A percentile compares a stretch with the other conserved stretches of the same genome.
These are phyloP conservation scores for Raffaelea ambrosiae DNA, from an alignment of 2,329 filamentous ascomycete species.

Conservation along the genomic window DNA sequence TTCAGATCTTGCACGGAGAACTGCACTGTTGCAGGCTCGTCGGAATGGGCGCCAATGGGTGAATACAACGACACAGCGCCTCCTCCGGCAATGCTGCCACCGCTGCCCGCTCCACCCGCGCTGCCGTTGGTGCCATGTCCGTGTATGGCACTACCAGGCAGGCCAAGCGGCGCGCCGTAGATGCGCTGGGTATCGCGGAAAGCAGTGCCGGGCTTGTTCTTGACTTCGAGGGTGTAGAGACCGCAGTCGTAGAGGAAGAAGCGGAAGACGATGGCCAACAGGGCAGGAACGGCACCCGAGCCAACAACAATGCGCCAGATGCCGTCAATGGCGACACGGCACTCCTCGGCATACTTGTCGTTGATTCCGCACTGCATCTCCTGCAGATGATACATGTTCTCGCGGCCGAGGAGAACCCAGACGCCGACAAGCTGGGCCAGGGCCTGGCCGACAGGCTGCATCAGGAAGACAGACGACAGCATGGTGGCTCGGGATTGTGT, in stretches of 20 bases:
- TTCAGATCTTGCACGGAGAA: slow-evolving; percentile 39
- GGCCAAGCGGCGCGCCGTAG: slow-evolving; percentile 33
- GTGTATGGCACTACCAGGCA: slow-evolving; percentile 14
- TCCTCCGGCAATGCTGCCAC: neutral
- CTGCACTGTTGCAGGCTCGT: slow-evolving; percentile 32
- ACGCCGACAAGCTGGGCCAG: slow-evolving; percentile 55
- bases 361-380: slow-evolving; percentile 41
- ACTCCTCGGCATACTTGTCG: slow-evolving; percentile 32
- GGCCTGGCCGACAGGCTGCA: slow-evolving; percentile 61
- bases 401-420: slow-evolving; percentile 38
- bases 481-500: slow-evolving; percentile 58
- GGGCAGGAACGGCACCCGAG: slow-evolving; percentile 53
- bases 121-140: neutral
- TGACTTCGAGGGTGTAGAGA: slow-evolving; percentile 57
- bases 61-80: slow-evolving; percentile 23
- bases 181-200: slow-evolving; percentile 51
- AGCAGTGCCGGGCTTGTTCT: slow-evolving; percentile 49
- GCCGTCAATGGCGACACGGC: slow-evolving; percentile 42
- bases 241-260: slow-evolving; percentile 60
- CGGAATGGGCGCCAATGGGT: slow-evolving; percentile 14
- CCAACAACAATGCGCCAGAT: slow-evolving; percentile 62
- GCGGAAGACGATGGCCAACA: slow-evolving; percentile 56
- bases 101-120: neutral
- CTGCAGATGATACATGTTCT: slow-evolving; percentile 30
- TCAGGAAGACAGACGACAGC: slow-evolving; percentile 60